Evolutionary conservation across 2,329 filamentous ascomycete species (phyloP), one percentile per base, ranked within the genome.

Genomic region (Decorospora gaudefroyi): DNA sequence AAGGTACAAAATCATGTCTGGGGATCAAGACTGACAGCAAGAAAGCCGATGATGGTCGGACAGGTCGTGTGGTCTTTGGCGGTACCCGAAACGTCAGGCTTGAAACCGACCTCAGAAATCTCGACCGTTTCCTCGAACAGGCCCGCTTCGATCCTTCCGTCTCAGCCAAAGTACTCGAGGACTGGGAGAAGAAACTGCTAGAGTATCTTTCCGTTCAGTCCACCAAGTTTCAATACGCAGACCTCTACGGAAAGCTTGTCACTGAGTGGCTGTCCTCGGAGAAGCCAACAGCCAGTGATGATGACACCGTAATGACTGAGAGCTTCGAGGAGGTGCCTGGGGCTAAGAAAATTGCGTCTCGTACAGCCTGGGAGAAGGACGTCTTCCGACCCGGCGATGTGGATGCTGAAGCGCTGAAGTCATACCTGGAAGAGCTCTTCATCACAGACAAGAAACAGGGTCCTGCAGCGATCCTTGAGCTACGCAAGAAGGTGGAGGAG

Each of bases 81-180:
- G 48, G 51, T 21, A 58, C 52, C 4, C 32, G 44, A 10, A 62
- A 64, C n/a, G 4, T 10, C 6, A 51, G 37, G 11, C 57, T 67
- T 8, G 61, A 64, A 29, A 63, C 49, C 2, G 58, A 68, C 19
- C 43, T 67, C 9, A 59, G 59, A 22, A 69, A 70, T 11, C 45
- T 70, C 10, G 61, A 67, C 30, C 60, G 65, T 13, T 71, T 71
- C 29, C 53, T 72, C 1, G 63, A 64, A 16, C 69, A 71, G 39
- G 65, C 64, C 15, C 60, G 54, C 8, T 65, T 69, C 26, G 68
- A 72, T 32, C 67, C 67, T 5, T 67, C 65, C 2, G 58, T 71
- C 4, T 70, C 69, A 6, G 35, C 48, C 10, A 61, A 59, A n/a
- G 48, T 69, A 4, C 41, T 72, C 2, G 38, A 54, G 17, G 51